These are phyloP conservation scores for Pontederia paniculata DNA, from an alignment of 176 grass and related monocot species.

Conservation along the genomic window DNA sequence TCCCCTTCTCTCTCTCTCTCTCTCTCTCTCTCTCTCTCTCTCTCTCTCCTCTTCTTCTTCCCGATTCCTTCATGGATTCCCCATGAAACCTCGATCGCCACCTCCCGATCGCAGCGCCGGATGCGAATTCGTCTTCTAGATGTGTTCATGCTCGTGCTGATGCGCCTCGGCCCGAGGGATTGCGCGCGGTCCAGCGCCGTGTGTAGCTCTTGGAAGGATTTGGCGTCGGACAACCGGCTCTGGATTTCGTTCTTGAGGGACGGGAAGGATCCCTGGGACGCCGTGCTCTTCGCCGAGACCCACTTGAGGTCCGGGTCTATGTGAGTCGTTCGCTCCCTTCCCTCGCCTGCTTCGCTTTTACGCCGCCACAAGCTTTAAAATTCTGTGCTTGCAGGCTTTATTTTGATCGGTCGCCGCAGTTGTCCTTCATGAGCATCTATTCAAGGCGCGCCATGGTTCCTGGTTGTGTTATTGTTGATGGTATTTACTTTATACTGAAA, in stretches of 20 bases:
- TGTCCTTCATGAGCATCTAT: conserved; percentile 73
- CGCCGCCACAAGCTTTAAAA: not conserved
- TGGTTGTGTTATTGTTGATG: conserved; percentile 76
- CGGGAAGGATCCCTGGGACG: conserved; percentile 66
- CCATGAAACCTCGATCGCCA: not conserved
- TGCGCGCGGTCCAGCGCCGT: conserved; percentile 37
- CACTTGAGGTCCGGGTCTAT: conserved; percentile 30
- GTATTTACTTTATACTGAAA: conserved; percentile 19
- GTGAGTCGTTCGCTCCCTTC: not conserved
- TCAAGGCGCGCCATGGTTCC: conserved; percentile 36
- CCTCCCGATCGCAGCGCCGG: not conserved
- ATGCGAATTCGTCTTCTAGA: conserved; percentile 10
- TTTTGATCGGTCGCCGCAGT: conserved; percentile 29
- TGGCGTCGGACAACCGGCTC: conserved; percentile 63
- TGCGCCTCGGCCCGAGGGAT: conserved; percentile 49
- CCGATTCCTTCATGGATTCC: not conserved
- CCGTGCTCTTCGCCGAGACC: conserved; percentile 73
- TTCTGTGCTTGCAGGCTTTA: conserved; percentile 29
- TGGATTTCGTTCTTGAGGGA: conserved; percentile 68
- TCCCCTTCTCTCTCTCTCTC: not conserved
- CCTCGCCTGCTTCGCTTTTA: not conserved
- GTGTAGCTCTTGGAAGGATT: conserved; percentile 49
- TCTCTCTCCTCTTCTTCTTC: not conserved
- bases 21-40: not conserved
- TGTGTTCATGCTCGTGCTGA: conserved; percentile 67